phyloP scores from a whole-genome alignment of 306 rosid species.

The Trifolium dubium region DNA sequence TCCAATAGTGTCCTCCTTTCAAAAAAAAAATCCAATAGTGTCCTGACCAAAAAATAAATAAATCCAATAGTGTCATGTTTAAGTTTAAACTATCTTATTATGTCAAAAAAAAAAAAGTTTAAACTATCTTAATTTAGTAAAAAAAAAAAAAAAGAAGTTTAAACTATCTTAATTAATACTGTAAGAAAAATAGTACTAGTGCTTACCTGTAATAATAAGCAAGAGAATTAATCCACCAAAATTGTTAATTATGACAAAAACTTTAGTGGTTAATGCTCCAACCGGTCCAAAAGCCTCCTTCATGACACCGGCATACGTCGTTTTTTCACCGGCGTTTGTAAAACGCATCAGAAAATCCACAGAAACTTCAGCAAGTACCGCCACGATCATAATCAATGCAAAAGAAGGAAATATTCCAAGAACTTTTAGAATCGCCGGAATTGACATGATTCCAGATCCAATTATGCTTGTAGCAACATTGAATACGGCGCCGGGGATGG shows the following conservation, averaged over 20 bases:
- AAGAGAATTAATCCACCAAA: constrained; percentile 80
- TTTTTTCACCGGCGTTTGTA: constrained; percentile 67
- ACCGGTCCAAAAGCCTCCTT: constrained; percentile 70
- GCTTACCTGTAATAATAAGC: constrained; percentile 78
- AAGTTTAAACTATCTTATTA: not conserved
- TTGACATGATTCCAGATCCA: constrained; percentile 97
- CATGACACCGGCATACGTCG: constrained; percentile 94
- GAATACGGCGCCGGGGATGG: constrained; percentile 78
- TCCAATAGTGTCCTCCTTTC: no score
- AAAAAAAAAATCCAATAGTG: no score
- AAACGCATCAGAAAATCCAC: constrained; percentile 84
- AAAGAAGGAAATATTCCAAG: constrained; percentile 77
- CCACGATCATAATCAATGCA: constrained; percentile 59
- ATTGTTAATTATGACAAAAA: constrained; percentile 72
- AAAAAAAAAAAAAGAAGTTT: no score
- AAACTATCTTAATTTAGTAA: no score
- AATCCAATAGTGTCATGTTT: no score
- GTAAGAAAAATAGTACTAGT: not conserved
- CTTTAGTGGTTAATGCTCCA: constrained; percentile 67
- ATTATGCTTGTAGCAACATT: constrained; percentile 82
- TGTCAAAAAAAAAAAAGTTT: no score
- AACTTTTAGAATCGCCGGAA: constrained; percentile 84
- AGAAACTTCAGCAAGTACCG: constrained; percentile 64
- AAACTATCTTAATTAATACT: not conserved
- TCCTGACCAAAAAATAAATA: no score